Evolutionary conservation across 2,329 filamentous ascomycete species (phyloP).

Genomic region (Diaporthe nobilis): DNA sequence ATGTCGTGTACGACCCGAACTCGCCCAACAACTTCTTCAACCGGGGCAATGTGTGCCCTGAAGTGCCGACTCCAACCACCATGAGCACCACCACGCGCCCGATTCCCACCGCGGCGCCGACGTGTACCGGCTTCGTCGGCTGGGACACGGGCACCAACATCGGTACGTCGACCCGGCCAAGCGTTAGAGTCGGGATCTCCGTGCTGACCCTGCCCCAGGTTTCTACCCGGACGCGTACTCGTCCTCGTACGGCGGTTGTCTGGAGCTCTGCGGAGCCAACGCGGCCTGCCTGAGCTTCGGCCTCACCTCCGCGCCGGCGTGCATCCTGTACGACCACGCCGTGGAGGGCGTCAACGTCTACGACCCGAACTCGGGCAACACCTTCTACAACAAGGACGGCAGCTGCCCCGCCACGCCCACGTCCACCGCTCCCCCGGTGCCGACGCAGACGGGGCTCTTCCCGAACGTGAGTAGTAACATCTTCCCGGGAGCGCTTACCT

Average conservation of each 20-base stretch:
- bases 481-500: background rate
- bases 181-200: background rate
- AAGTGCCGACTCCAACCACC: slow-evolving; percentile 17
- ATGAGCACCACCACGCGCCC: background rate
- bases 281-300: slow-evolving; percentile 40
- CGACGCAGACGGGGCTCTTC: slow-evolving; percentile 40
- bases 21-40: slow-evolving; percentile 47
- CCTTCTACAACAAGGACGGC: slow-evolving; percentile 40
- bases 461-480: slow-evolving; percentile 26
- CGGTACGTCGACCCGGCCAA: background rate
- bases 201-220: background rate
- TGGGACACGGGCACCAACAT: slow-evolving; percentile 39
- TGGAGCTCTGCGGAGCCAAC: slow-evolving; percentile 35
- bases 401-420: slow-evolving; percentile 37
- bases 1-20: slow-evolving; percentile 48
- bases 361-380: slow-evolving; percentile 35
- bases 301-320: slow-evolving; percentile 31
- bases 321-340: slow-evolving; percentile 39
- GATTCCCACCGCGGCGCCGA: slow-evolving; percentile 31
- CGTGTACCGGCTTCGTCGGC: slow-evolving; percentile 38
- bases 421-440: slow-evolving; percentile 21
- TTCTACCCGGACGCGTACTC: slow-evolving; percentile 40
- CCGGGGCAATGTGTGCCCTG: slow-evolving; percentile 35
- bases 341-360: slow-evolving; percentile 39
- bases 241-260: slow-evolving; percentile 39